Percentiles rank a stretch among this genome's conserved stretches.
Conservation (phyloP, 2,329 filamentous ascomycete genomes). For the Neonectria magnoliae region DNA sequence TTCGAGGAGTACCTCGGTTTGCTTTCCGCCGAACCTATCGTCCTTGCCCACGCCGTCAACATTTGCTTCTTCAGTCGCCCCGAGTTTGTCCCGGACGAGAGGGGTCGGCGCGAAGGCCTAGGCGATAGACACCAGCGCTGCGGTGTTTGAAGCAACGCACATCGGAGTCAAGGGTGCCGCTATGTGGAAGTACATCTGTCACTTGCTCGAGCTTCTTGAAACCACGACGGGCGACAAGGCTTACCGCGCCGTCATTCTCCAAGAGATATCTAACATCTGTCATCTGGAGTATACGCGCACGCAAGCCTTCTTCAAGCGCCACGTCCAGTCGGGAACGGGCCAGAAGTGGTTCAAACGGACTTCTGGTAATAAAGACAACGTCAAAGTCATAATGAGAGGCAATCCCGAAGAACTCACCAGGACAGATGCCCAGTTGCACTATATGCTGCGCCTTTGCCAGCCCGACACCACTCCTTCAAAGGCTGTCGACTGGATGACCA, state of each 20-base stretch:
- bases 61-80: conserved; percentile 51
- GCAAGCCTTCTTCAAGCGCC: conserved; percentile 53
- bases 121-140: conserved; percentile 46
- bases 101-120: conserved; percentile 44
- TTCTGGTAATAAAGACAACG: conserved; percentile 48
- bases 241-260: conserved; percentile 49
- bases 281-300: conserved; percentile 55
- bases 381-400: conserved; percentile 52
- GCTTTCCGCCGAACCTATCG: conserved; percentile 45
- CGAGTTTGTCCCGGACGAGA: conserved; percentile 57
- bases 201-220: conserved; percentile 50
- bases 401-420: conserved; percentile 52
- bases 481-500: conserved; percentile 53
- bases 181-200: conserved; percentile 53
- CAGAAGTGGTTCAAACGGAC: conserved; percentile 55
- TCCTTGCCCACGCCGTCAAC: conserved; percentile 49
- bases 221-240: conserved; percentile 40
- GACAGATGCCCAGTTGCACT: conserved; percentile 53
- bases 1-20: conserved; percentile 50
- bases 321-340: conserved; percentile 49
- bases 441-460: conserved; percentile 57
- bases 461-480: conserved; percentile 47
- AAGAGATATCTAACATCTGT: conserved; percentile 58
- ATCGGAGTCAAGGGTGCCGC: conserved; percentile 47
- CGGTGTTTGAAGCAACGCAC: conserved; percentile 55